Conservation (phyloP, 768 basidiomycete species). For the Leccinum incarnatum region DNA sequence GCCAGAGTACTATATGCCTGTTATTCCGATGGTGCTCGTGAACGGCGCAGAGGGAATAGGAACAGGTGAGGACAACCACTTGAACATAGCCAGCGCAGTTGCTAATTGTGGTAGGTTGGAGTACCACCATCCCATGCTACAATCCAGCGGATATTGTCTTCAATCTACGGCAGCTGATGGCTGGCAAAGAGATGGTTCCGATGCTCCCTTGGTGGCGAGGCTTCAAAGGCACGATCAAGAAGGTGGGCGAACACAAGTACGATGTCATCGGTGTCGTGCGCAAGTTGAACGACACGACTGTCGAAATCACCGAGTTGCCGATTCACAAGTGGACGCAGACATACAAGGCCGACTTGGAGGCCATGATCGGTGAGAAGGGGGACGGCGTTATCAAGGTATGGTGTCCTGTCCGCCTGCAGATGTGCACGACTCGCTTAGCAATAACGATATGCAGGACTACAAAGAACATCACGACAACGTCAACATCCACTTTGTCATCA, state of each 20-base stretch:
- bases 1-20: conserved; percentile 92
- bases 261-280: conserved; percentile 70
- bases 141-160: conserved; percentile 89
- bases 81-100: neutral
- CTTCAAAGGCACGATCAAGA: conserved; percentile 85
- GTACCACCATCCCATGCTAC: conserved; percentile 86
- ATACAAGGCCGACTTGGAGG: conserved; percentile 90
- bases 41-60: conserved; percentile 98
- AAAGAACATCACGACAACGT: conserved; percentile 94
- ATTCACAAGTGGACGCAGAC: conserved; percentile 92
- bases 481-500: conserved; percentile 85
- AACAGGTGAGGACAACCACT: conserved; percentile 58
- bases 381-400: conserved; percentile 76
- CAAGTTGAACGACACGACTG: conserved; percentile 82
- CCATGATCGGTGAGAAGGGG: conserved; percentile 84
- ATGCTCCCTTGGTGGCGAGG: conserved; percentile 99
- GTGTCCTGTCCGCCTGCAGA: neutral
- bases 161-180: conserved; percentile 86
- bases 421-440: neutral
- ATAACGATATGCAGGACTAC: conserved; percentile 66
- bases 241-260: conserved; percentile 80
- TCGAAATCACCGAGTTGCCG: conserved; percentile 94
- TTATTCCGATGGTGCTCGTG: conserved; percentile 83
- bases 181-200: conserved; percentile 72
- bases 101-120: conserved; percentile 68